Base-by-base conservation (phyloP, 2,329 filamentous ascomycete genomes). In the Coniochaeta ligniaria region DNA sequence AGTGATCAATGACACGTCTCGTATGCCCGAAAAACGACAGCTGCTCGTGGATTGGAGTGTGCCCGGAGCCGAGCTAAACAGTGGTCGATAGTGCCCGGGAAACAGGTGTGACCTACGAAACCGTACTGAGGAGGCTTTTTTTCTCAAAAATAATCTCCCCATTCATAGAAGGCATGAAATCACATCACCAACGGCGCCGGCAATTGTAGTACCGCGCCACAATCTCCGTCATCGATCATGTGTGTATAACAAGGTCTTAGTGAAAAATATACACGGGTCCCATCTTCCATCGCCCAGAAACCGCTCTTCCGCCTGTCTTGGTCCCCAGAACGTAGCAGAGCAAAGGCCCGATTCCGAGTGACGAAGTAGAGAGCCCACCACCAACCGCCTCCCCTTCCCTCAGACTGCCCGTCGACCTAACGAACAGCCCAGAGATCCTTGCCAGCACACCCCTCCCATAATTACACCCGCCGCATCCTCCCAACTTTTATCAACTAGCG, bases 251-350 rank as follows among this genome's bases (percentile, higher is more conserved):
- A 57, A 57, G 54, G 54, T 57, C 35, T 57, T 57, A 57, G 38
- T 57, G 61, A 65, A 67, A 63, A 73, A 75, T 76, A 68, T 76
- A 76, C 74, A 76, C 69, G 72, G 72, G 72, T 74, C 71, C 67
- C 66, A 65, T 59, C 50, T 63, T 60, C 56, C 60, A 38, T 24
- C 54, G 9, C 28, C 54, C 31, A 36, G 26, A 57, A 57, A 22
- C 28, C 28, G 31, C 7, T 33, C 26, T 22, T 41, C 58, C 38
- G 57, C 57, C 57, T 63, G 50, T 38, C 36, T 56, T 36, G 52
- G 16, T 57, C 38, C 57, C 36, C 59, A 59, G 26, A n/a, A 59
- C 59, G 56, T 22, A 59, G 26, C 41, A 36, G 43, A 31, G 58
- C 22, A n/a, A 50, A 22, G 6, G 31, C 52, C 9, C n/a, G 22